A percentile compares a stretch with the other conserved stretches of the same genome.
Conservation (phyloP, 2,329 filamentous ascomycete genomes). For the Penicillium sp. region DNA sequence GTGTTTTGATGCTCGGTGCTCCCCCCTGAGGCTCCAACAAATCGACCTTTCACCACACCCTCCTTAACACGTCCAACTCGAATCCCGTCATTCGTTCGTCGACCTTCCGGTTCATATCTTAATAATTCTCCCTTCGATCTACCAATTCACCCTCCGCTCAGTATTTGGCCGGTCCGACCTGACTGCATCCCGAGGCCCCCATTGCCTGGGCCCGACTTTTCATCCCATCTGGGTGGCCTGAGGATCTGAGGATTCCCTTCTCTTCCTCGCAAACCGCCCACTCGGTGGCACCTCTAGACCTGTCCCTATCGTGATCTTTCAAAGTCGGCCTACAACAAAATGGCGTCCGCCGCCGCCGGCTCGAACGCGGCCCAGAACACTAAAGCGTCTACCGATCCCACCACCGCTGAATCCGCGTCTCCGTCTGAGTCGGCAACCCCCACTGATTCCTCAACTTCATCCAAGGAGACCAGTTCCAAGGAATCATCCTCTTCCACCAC, state of each 20-base stretch:
- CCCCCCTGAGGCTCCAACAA: slow-evolving; percentile 10
- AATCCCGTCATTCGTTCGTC: slow-evolving; percentile 4
- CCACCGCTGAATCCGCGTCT: background rate
- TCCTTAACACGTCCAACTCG: slow-evolving; percentile 6
- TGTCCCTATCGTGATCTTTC: background rate
- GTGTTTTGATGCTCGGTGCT: slow-evolving; percentile 11
- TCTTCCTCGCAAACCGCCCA: background rate
- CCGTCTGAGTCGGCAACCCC: no score
- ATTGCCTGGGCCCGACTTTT: background rate
- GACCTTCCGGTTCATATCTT: slow-evolving; percentile 11
- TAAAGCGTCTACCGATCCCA: background rate
- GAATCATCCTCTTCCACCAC: background rate
- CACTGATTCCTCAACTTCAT: background rate
- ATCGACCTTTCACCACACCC: background rate
- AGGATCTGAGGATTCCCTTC: background rate
- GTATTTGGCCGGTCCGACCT: background rate
- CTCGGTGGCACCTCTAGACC: background rate
- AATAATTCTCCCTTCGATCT: background rate
- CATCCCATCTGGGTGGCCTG: background rate
- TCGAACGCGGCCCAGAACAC: no score
- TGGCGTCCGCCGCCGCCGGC: background rate
- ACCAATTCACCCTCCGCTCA: background rate
- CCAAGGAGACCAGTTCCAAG: slow-evolving; percentile 1
- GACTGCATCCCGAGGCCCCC: background rate
- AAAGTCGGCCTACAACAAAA: background rate